A percentile compares a stretch with the other conserved stretches of the same genome.
These are phyloP conservation scores for Camellia sinensis DNA, from an alignment of 148 eudicot species.

Conservation along the genomic window DNA sequence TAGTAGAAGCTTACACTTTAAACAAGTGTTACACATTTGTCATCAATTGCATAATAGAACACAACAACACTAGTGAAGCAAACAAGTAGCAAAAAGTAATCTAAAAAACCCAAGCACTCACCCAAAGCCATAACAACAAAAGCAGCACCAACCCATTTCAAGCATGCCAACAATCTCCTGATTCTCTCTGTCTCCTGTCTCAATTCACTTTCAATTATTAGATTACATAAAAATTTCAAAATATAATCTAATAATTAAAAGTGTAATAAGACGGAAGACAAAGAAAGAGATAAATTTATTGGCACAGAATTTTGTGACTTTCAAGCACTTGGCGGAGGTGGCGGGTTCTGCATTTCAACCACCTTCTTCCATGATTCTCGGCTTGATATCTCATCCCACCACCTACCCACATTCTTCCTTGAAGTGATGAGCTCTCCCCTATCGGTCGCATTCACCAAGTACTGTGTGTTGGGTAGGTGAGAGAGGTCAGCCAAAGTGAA, in stretches of 20 bases:
- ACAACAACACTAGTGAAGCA: no score
- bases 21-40: no score
- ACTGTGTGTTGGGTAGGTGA: slow-evolving; percentile 71
- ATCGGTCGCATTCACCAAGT: slow-evolving; percentile 53
- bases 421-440: slow-evolving; percentile 57
- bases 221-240: no score
- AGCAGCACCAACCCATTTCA: background rate
- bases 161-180: background rate
- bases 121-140: background rate
- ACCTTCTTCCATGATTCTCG: slow-evolving; percentile 80
- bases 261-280: no score
- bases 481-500: slow-evolving; percentile 81
- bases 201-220: no score
- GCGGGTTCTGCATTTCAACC: slow-evolving; percentile 59
- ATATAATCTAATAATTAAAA: no score
- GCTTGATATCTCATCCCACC: slow-evolving; percentile 82
- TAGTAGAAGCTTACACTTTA: background rate
- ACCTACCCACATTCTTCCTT: slow-evolving; percentile 75
- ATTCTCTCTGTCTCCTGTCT: no score
- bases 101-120: background rate
- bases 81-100: no score
- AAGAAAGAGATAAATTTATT: no score
- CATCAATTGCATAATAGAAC: no score
- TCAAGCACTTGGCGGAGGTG: slow-evolving; percentile 24
- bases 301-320: no score